Percentiles rank a stretch among this genome's conserved stretches.
phyloP scores from a whole-genome alignment of 345 rosid species.

The Crucihimalaya himalaica region DNA sequence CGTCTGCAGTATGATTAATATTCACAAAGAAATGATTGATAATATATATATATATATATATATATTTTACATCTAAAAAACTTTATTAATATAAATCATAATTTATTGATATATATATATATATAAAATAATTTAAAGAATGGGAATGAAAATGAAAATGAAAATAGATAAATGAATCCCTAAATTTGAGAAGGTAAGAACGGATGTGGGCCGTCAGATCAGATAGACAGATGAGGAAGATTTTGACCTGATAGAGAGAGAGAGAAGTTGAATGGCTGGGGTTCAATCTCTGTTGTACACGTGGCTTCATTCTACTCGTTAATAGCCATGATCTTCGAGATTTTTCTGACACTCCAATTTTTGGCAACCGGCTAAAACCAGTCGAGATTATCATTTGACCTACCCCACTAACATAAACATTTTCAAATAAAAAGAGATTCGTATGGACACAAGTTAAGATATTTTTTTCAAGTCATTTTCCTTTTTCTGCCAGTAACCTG shows the following conservation, averaged over 20 bases:
- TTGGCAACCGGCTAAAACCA: conserved; percentile 32
- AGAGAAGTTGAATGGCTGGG: conserved; percentile 37
- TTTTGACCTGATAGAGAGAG: conserved; percentile 14
- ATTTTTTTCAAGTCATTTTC: neutral
- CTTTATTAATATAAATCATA: too few species aligned
- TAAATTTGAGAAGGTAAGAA: conserved; percentile 32
- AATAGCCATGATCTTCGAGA: conserved; percentile 29
- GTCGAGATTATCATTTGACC: conserved; percentile 23
- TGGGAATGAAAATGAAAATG: neutral
- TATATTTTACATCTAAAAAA: too few species aligned
- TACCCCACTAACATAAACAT: conserved; percentile 30
- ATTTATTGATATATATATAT: too few species aligned
- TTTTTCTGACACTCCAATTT: conserved; percentile 33
- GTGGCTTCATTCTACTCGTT: conserved; percentile 25
- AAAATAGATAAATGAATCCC: neutral
- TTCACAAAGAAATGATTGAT: too few species aligned
- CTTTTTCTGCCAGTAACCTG: neutral
- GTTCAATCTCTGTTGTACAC: conserved; percentile 37
- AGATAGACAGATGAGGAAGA: conserved; percentile 24
- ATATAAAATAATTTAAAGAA: too few species aligned
- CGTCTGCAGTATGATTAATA: too few species aligned
- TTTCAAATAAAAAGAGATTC: conserved; percentile 3
- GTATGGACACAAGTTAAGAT: conserved; percentile 15
- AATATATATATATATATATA: too few species aligned
- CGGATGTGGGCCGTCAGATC: conserved; percentile 34